Percentiles rank a stretch among this genome's conserved stretches.
These are phyloP conservation scores for Hirschioporus abietinus DNA, from an alignment of 768 basidiomycete genomes.

Conservation along the genomic window DNA sequence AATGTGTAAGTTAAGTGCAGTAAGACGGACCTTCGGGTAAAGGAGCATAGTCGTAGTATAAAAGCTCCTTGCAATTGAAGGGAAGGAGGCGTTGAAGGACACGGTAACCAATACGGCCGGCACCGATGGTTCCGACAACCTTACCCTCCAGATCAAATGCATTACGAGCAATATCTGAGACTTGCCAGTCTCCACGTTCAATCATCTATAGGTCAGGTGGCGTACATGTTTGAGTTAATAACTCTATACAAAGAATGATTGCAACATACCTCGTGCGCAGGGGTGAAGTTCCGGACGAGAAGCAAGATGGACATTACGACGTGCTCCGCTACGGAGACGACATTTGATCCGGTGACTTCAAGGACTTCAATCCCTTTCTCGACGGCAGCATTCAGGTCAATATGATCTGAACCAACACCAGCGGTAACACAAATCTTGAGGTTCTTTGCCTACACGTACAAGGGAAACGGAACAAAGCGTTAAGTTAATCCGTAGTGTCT, in stretches of 20 bases:
- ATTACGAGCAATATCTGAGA: conserved; percentile 74
- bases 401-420: conserved; percentile 86
- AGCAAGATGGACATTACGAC: conserved; percentile 87
- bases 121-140: conserved; percentile 87
- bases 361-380: conserved; percentile 74
- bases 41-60: conserved; percentile 84
- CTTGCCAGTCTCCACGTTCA: conserved; percentile 81
- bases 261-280: conserved; percentile 68
- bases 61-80: conserved; percentile 84
- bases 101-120: conserved; percentile 80
- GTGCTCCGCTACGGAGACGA: conserved; percentile 88
- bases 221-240: not conserved
- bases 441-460: conserved; percentile 64
- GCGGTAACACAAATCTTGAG: conserved; percentile 89
- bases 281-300: conserved; percentile 86
- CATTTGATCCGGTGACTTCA: conserved; percentile 87
- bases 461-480: conserved; percentile 8
- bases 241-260: not conserved
- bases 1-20: conserved; percentile 12
- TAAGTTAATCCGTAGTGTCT: not conserved
- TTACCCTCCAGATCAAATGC: conserved; percentile 89
- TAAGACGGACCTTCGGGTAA: conserved; percentile 49
- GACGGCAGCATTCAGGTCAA: conserved; percentile 85
- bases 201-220: conserved; percentile 50
- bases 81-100: conserved; percentile 75